A percentile compares a stretch with the other conserved stretches of the same genome.
These are phyloP conservation scores for Mycena sp. DNA, from an alignment of 1,284 basidiomycete genomes.

Conservation along the genomic window DNA sequence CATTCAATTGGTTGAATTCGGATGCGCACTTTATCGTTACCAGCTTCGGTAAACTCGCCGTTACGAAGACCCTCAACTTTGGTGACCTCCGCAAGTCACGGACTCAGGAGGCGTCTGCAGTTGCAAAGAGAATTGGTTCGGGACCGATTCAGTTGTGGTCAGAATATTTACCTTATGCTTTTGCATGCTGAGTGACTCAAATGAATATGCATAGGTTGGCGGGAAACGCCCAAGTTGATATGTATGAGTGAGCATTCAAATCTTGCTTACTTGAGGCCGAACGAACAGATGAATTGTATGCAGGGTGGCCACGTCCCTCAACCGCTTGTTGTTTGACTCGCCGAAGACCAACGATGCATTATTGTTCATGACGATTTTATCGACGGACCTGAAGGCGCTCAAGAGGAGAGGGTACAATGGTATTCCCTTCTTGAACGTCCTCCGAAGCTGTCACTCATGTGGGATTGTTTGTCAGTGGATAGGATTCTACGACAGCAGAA, in stretches of 20 bases:
- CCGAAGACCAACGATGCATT: constrained; percentile 86
- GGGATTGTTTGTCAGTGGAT: constrained; percentile 71
- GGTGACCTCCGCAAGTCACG: constrained; percentile 59
- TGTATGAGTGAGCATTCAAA: constrained; percentile 89
- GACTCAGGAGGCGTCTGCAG: constrained; percentile 79
- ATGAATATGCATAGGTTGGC: constrained; percentile 66
- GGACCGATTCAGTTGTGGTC: constrained; percentile 78
- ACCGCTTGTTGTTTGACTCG: constrained; percentile 77
- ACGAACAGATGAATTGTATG: background rate
- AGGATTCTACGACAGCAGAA: constrained; percentile 89
- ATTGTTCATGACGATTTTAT: constrained; percentile 92
- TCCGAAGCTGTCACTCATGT: background rate
- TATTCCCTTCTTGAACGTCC: constrained; percentile 39
- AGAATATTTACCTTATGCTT: background rate
- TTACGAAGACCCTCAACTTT: constrained; percentile 68
- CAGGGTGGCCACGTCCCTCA: constrained; percentile 84
- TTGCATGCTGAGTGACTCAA: background rate
- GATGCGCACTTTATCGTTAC: constrained; percentile 79
- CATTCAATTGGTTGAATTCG: constrained; percentile 78
- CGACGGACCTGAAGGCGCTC: constrained; percentile 86
- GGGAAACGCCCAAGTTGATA: constrained; percentile 80
- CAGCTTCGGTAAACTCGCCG: constrained; percentile 66
- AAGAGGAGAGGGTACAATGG: constrained; percentile 90
- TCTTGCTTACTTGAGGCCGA: background rate
- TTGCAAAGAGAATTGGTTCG: constrained; percentile 64